These are phyloP conservation scores for Erodium texanum DNA, from an alignment of 441 rosid genomes.

Conservation along the genomic window DNA sequence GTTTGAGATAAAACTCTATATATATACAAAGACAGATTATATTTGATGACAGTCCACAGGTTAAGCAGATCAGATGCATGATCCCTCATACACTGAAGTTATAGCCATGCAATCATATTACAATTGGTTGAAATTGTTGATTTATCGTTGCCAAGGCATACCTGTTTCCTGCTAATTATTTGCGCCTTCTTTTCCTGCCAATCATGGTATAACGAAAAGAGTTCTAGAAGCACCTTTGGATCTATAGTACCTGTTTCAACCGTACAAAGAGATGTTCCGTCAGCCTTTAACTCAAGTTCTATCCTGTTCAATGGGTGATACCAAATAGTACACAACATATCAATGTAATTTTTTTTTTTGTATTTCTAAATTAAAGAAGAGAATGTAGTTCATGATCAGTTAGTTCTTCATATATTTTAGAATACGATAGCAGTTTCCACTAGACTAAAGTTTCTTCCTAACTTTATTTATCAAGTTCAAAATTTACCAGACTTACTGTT, in stretches of 20 bases:
- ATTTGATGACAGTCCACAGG: not conserved
- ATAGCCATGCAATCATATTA: not conserved
- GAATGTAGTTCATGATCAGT: not conserved
- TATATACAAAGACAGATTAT: not conserved
- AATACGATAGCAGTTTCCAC: not conserved
- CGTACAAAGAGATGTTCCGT: conserved; percentile 15
- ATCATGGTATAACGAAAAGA: conserved; percentile 67
- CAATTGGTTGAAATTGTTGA: not conserved
- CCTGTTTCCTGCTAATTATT: conserved; percentile 72
- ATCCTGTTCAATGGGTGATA: not conserved
- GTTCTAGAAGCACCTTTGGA: conserved; percentile 74
- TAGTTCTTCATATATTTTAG: not conserved
- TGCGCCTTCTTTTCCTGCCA: conserved; percentile 68
- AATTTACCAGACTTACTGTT: not conserved
- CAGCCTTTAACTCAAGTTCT: not conserved
- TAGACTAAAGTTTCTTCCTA: conserved; percentile 1
- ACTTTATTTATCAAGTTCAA: not conserved
- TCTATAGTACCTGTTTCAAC: conserved; percentile 47
- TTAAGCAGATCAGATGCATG: not conserved
- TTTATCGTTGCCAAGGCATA: conserved; percentile 16
- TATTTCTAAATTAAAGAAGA: not conserved
- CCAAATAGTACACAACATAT: not conserved
- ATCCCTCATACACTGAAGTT: not conserved
- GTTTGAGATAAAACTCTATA: too few species aligned
- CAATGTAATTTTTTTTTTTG: too few species aligned